Percentiles rank a stretch among this genome's conserved stretches.
Conservation (phyloP, 768 basidiomycete genomes). For the Tricholoma matsutake region DNA sequence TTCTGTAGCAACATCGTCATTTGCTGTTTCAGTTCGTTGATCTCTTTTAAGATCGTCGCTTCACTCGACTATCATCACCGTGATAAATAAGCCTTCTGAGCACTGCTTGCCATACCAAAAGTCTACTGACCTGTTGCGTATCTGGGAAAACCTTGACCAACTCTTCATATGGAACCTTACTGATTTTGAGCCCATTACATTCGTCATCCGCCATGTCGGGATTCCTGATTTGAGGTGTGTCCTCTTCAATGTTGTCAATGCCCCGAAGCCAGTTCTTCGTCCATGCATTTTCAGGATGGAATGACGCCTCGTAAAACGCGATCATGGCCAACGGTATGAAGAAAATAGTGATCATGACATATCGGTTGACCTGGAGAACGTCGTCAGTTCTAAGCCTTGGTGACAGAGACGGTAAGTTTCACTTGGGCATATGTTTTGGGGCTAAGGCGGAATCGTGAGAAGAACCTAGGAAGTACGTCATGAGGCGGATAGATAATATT, state of each 20-base stretch:
- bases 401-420: background rate
- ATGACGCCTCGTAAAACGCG: conserved; percentile 70
- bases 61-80: conserved; percentile 58
- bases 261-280: conserved; percentile 64
- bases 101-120: background rate
- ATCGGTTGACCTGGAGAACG: conserved; percentile 60
- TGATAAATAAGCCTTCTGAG: conserved; percentile 1
- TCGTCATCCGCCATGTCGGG: conserved; percentile 59
- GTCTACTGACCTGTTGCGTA: conserved; percentile 54
- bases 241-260: conserved; percentile 55
- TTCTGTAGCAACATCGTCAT: conserved; percentile 37
- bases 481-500: conserved; percentile 5
- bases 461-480: conserved; percentile 28
- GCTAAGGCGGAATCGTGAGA: conserved; percentile 44
- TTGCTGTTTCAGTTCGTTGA: conserved; percentile 51
- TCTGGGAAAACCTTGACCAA: conserved; percentile 73
- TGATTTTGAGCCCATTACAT: conserved; percentile 58
- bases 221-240: conserved; percentile 51
- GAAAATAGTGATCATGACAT: conserved; percentile 79
- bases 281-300: conserved; percentile 55
- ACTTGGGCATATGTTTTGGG: conserved; percentile 59
- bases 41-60: conserved; percentile 60
- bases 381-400: conserved; percentile 5
- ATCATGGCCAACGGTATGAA: conserved; percentile 73
- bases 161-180: conserved; percentile 66